Evolutionary conservation across 768 basidiomycete genomes (phyloP).

Genomic region (Dioszegia hungarica): DNA sequence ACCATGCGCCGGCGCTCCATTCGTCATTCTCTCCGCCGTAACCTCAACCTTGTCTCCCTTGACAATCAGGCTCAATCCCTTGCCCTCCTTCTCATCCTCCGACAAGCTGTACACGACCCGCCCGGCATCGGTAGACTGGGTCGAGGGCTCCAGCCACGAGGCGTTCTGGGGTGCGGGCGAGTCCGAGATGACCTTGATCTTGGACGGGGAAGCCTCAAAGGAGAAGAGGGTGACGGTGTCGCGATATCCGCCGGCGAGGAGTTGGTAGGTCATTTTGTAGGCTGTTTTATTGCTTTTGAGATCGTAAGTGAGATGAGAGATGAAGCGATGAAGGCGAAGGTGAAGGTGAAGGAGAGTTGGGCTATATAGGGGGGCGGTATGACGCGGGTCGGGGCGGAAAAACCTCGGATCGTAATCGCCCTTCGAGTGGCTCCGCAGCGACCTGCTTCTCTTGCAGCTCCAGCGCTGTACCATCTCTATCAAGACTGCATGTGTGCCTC

Average conservation of each 20-base stretch:
- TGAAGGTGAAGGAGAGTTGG: neutral
- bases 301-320: too few relatives aligned
- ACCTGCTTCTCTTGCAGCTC: too few relatives aligned
- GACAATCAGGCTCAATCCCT: conserved; percentile 59
- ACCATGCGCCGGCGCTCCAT: conserved; percentile 40
- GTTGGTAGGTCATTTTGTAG: conserved; percentile 29
- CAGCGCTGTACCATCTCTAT: too few relatives aligned
- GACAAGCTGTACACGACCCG: conserved; percentile 61
- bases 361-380: neutral
- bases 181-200: conserved; percentile 51
- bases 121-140: conserved; percentile 41
- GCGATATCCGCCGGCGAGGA: conserved; percentile 51
- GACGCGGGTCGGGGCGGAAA: neutral
- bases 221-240: conserved; percentile 60
- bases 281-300: too few relatives aligned
- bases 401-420: neutral
- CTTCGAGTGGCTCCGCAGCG: too few relatives aligned
- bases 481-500: too few relatives aligned
- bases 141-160: conserved; percentile 65
- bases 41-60: conserved; percentile 55
- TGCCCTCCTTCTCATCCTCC: conserved; percentile 61
- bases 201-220: conserved; percentile 57
- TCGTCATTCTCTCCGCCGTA: conserved; percentile 26
- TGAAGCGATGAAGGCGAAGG: too few relatives aligned
- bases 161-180: conserved; percentile 51